Base-by-base conservation (phyloP, 2,329 filamentous ascomycete genomes). In the Ophiostoma sp. region DNA sequence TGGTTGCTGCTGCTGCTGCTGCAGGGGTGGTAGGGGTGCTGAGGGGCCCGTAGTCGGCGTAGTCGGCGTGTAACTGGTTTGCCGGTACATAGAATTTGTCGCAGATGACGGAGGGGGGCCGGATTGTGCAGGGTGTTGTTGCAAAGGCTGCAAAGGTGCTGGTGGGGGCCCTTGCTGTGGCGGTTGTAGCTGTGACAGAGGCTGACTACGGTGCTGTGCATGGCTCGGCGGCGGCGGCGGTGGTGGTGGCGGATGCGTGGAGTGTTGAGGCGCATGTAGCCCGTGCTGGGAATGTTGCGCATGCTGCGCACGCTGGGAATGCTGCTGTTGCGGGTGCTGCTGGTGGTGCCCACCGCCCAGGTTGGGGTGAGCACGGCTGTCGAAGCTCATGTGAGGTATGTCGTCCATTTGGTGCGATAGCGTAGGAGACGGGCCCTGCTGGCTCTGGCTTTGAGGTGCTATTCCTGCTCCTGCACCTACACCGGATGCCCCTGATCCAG, bases 101-200 rank as follows among this genome's bases (percentile, higher is more conserved):
- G 31, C 33, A 17, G 62, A 71, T 76, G 75, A 71, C 3, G 67
- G 23, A 33, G 41, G 11, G 15, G 41, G 20, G 2, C 81, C 44
- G 82, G 82, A 68, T 79, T 62, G 52, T 35, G 27, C n/a, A 73
- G 83, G 81, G 76, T 83, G 79, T 72, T 77, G 78, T 8, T 65
- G 62, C 20, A 23, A 11, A 10, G 60, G 62, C 20, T 39, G 62
- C 20, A 65, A 17, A 65, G 62, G 35, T 23, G 62, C 62, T 3
- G 62, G 33, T 20, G 62, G 62, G 10, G 33, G 35, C 6, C 62
- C 62, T 13, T 39, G 33, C 33, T 39, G 62, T 23, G 62, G 33
- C 20, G 62, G 62, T 35, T 65, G 62, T 20, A 65, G 11, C 62
- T 65, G 62, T 23, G 62, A 39, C 7, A n/a, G 33, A 20, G 35